Conservation (phyloP, 305 asterid genomes). For the Fraxinus velutina region DNA sequence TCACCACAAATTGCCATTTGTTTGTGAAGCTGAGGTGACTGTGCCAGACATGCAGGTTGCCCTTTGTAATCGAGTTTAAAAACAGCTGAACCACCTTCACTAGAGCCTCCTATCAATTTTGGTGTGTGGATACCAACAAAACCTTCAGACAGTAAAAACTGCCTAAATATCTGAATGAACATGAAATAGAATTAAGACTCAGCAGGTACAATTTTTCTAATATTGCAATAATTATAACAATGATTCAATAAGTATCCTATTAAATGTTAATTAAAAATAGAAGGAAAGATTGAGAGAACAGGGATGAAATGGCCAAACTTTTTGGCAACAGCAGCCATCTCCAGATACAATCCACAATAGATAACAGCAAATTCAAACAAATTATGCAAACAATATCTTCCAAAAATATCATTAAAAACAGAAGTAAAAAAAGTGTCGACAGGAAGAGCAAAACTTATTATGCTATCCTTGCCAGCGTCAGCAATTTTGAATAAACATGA, state of each 20-base stretch:
- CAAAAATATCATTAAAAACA: slow-evolving; percentile 2
- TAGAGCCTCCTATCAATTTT: slow-evolving; percentile 73
- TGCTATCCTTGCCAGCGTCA: background rate
- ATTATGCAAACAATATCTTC: background rate
- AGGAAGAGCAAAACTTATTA: slow-evolving; percentile 14
- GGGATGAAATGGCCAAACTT: background rate
- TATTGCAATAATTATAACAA: background rate
- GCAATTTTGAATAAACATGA: background rate
- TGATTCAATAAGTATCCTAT: background rate
- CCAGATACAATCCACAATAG: background rate
- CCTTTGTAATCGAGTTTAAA: slow-evolving; percentile 79
- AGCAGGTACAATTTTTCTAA: background rate
- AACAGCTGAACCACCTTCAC: slow-evolving; percentile 94
- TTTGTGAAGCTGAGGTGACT: slow-evolving; percentile 50
- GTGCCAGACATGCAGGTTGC: slow-evolving; percentile 44
- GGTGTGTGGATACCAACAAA: slow-evolving; percentile 77
- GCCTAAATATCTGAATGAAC: slow-evolving; percentile 57
- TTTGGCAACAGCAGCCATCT: background rate
- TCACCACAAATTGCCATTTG: slow-evolving; percentile 50
- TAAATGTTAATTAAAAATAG: background rate
- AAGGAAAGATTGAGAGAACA: too few species aligned
- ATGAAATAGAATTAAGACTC: background rate
- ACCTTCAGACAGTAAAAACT: slow-evolving; percentile 50
- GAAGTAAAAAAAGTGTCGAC: background rate
- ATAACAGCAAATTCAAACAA: background rate